Conservation (phyloP, 129 eudicot genomes). For the Helianthus tuberosus region DNA sequence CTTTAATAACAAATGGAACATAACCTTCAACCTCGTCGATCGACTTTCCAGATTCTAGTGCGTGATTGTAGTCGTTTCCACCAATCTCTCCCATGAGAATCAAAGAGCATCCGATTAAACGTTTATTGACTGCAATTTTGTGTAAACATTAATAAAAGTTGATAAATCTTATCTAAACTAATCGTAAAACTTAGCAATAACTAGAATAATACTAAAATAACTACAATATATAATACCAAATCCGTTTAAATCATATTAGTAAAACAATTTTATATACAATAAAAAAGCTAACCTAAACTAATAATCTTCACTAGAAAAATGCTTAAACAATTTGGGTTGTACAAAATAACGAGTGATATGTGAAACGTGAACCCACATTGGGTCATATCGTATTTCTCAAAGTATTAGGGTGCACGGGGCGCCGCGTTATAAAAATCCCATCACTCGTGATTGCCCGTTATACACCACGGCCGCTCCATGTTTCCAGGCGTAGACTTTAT, state of each 20-base stretch:
- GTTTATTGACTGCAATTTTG: neutral
- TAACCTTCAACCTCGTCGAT: constrained; percentile 26
- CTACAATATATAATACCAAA: too few relatives aligned
- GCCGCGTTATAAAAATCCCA: too few relatives aligned
- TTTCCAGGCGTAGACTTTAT: too few relatives aligned
- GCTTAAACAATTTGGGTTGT: neutral
- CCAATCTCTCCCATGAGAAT: constrained; percentile 38
- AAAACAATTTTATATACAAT: too few relatives aligned
- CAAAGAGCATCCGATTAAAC: neutral
- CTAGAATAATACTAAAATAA: too few relatives aligned
- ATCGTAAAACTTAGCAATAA: too few relatives aligned
- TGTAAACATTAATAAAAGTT: neutral
- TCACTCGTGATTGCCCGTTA: too few relatives aligned
- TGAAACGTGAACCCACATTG: neutral
- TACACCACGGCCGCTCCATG: too few relatives aligned
- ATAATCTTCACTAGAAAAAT: too few relatives aligned
- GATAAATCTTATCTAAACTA: neutral
- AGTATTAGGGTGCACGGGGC: too few relatives aligned
- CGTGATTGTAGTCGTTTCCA: constrained; percentile 36
- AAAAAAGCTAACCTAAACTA: neutral
- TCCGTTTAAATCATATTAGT: neutral
- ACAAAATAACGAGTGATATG: neutral
- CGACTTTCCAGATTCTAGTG: constrained; percentile 33
- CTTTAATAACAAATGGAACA: constrained; percentile 32
- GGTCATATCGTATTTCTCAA: too few relatives aligned